Conservation (phyloP, 768 basidiomycete species). For the Naganishia onofrii region DNA sequence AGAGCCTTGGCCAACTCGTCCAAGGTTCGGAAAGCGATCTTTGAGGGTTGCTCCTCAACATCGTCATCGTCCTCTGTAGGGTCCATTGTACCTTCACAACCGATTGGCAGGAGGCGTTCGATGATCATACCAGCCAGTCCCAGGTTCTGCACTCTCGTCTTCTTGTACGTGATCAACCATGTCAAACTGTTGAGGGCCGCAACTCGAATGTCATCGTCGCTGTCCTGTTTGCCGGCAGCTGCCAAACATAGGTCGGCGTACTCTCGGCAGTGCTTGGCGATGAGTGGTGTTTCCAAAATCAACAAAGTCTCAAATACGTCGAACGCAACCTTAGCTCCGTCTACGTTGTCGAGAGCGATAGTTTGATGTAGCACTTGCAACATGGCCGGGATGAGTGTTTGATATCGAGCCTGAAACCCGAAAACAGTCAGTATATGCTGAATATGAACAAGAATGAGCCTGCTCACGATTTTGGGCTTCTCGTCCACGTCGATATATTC, state of each 20-base stretch:
- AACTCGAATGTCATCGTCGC: constrained; percentile 76
- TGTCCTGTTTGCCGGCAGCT: constrained; percentile 72
- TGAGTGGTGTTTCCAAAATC: constrained; percentile 91
- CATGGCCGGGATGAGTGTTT: constrained; percentile 78
- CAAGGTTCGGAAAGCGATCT: constrained; percentile 77
- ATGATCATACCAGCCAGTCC: constrained; percentile 80
- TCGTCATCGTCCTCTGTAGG: constrained; percentile 68
- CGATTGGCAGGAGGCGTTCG: constrained; percentile 87
- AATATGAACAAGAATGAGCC: neutral
- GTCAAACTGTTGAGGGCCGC: constrained; percentile 88
- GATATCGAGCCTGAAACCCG: constrained; percentile 51
- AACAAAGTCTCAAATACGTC: constrained; percentile 94
- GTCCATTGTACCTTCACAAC: constrained; percentile 88
- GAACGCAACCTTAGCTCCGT: constrained; percentile 79
- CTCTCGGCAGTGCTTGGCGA: constrained; percentile 81
- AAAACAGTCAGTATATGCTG: constrained; percentile 6
- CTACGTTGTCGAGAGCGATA: constrained; percentile 74
- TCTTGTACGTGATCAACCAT: constrained; percentile 99
- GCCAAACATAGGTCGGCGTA: constrained; percentile 82
- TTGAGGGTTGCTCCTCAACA: constrained; percentile 48
- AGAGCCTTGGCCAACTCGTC: constrained; percentile 87
- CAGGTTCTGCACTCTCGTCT: constrained; percentile 84
- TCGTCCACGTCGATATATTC: constrained; percentile 87
- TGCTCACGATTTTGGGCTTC: constrained; percentile 76
- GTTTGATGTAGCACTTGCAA: constrained; percentile 82